Conservation (phyloP, 768 basidiomycete species). For the Lactarius pseudohatsudake region DNA sequence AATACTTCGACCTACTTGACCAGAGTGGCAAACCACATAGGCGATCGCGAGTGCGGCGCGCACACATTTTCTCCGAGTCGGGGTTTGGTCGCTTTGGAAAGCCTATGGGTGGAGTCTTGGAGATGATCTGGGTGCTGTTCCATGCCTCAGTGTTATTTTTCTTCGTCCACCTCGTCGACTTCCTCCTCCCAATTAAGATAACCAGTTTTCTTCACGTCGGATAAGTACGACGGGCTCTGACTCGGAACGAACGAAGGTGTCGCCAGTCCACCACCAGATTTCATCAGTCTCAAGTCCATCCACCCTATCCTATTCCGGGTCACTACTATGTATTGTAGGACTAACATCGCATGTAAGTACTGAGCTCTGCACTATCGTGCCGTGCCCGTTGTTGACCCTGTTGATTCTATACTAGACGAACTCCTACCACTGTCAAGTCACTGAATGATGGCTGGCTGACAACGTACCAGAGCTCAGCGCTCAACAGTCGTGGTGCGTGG, state of each 20-base stretch:
- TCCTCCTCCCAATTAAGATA: too few species aligned
- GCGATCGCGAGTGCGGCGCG: too few species aligned
- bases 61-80: too few species aligned
- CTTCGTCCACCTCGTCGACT: too few species aligned
- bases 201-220: too few species aligned
- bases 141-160: too few species aligned
- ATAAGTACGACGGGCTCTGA: constrained; percentile 2
- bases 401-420: constrained; percentile 14
- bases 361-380: background rate
- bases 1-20: too few species aligned
- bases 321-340: constrained; percentile 15
- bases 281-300: background rate
- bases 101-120: too few species aligned
- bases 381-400: too few species aligned
- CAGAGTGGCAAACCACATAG: too few species aligned
- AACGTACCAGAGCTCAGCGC: constrained; percentile 25
- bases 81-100: too few species aligned
- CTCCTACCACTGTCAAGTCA: constrained; percentile 27
- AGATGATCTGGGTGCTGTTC: too few species aligned
- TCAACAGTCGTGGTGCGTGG: constrained; percentile 22
- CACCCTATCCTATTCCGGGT: background rate
- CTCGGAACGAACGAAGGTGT: background rate
- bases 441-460: constrained; percentile 26
- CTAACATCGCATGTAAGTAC: constrained; percentile 26
- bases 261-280: background rate